phyloP scores from a whole-genome alignment of 2,329 filamentous ascomycete species.

The Xylaria polymorpha region DNA sequence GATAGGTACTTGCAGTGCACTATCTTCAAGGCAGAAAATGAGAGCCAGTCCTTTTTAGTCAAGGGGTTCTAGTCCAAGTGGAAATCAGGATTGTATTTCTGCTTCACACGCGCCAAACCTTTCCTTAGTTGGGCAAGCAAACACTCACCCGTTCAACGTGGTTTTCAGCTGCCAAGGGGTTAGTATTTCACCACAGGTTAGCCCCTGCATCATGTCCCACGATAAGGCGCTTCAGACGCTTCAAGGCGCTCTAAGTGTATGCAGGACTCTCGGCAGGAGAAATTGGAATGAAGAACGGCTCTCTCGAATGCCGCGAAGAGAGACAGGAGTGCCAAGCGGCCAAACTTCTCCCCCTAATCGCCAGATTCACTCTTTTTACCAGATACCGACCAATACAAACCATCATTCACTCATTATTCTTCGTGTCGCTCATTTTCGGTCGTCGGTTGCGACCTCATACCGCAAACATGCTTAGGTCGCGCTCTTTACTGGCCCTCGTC shows the following conservation, averaged over 20 bases:
- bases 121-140: constrained; percentile 30
- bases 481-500: constrained; percentile 29
- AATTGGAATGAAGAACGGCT: constrained; percentile 17
- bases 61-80: not conserved
- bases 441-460: constrained; percentile 23
- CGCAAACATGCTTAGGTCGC: constrained; percentile 25
- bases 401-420: constrained; percentile 22
- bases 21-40: not conserved
- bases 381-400: not conserved
- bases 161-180: constrained; percentile 38
- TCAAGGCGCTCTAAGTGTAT: constrained; percentile 24
- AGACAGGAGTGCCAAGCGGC: constrained; percentile 9
- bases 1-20: too few species aligned
- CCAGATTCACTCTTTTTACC: constrained; percentile 23
- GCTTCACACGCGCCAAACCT: constrained; percentile 4
- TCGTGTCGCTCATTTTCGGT: constrained; percentile 33
- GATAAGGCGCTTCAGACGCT: constrained; percentile 12
- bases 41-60: not conserved
- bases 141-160: constrained; percentile 14
- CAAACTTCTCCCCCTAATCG: constrained; percentile 21
- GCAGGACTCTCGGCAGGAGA: constrained; percentile 22
- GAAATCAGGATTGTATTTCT: constrained; percentile 7
- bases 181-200: constrained; percentile 18
- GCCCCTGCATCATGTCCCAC: constrained; percentile 27
- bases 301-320: constrained; percentile 2